phyloP scores from a whole-genome alignment of 495 filamentous ascomycete genomes.

The Cryomyces antarcticus region DNA sequence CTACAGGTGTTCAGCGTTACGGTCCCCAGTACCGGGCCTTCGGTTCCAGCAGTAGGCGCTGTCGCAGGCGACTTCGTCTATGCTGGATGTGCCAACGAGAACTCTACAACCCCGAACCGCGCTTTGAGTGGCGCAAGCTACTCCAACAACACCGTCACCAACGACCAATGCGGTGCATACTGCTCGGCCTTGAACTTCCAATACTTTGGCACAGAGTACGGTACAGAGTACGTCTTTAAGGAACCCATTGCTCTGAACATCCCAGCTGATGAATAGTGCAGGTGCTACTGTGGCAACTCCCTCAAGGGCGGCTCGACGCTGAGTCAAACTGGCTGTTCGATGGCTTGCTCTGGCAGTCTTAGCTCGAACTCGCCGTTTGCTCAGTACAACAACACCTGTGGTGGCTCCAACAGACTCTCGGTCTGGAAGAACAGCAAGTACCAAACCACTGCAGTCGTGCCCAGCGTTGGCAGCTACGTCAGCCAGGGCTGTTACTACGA shows the following conservation, averaged over 20 bases:
- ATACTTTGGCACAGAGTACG: too few relatives aligned
- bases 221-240: too few relatives aligned
- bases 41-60: too few relatives aligned
- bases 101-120: too few relatives aligned
- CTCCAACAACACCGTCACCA: too few relatives aligned
- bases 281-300: neutral
- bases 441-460: neutral
- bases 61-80: too few relatives aligned
- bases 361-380: neutral
- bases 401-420: neutral
- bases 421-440: neutral
- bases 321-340: neutral
- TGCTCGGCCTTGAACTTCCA: too few relatives aligned
- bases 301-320: neutral
- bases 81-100: too few relatives aligned
- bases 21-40: neutral
- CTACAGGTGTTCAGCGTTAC: neutral
- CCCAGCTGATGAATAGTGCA: too few relatives aligned
- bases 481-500: slow-evolving; percentile 5
- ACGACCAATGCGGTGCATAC: too few relatives aligned
- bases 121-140: too few relatives aligned
- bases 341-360: neutral
- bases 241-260: too few relatives aligned
- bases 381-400: neutral
- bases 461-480: slow-evolving; percentile 5